A percentile compares a stretch with the other conserved stretches of the same genome.
These are phyloP conservation scores for Stachybotrys elegans DNA, from an alignment of 2,329 filamentous ascomycete species.

Conservation along the genomic window DNA sequence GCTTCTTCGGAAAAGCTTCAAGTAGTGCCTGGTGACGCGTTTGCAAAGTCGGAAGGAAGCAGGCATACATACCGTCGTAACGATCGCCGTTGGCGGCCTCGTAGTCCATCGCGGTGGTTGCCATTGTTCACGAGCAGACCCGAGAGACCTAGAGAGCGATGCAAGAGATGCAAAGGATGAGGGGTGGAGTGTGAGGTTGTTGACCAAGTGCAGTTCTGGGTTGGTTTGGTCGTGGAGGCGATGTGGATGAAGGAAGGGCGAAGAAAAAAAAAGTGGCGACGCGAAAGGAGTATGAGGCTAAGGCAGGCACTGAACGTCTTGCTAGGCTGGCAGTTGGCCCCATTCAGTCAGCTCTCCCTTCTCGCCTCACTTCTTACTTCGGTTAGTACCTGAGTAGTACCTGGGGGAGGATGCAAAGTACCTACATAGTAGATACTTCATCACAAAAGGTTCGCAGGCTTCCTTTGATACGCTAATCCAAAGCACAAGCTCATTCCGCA, in stretches of 20 bases:
- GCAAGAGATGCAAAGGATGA: slow-evolving; percentile 10
- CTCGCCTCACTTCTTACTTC: no score
- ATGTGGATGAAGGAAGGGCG: slow-evolving; percentile 17
- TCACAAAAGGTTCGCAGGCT: no score
- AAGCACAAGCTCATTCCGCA: no score
- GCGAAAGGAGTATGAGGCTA: not conserved
- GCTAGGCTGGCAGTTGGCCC: no score
- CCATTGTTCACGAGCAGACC: slow-evolving; percentile 36
- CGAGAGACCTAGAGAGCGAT: slow-evolving; percentile 13
- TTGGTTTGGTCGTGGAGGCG: slow-evolving; percentile 16
- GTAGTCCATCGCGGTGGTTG: slow-evolving; percentile 65
- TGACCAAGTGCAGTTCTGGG: slow-evolving; percentile 19
- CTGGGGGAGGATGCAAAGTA: no score
- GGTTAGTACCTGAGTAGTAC: no score
- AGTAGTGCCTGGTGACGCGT: not conserved
- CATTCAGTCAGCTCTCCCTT: no score
- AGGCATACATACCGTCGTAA: slow-evolving; percentile 54
- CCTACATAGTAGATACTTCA: no score
- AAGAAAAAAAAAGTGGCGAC: slow-evolving; percentile 13
- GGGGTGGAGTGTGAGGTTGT: no score
- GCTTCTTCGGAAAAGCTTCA: slow-evolving; percentile 8
- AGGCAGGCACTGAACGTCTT: no score
- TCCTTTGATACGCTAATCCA: no score
- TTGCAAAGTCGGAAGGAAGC: slow-evolving; percentile 5
- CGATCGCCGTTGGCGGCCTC: slow-evolving; percentile 63